Conservation (phyloP, 257 asterid species). For the Solanum neorickii region DNA sequence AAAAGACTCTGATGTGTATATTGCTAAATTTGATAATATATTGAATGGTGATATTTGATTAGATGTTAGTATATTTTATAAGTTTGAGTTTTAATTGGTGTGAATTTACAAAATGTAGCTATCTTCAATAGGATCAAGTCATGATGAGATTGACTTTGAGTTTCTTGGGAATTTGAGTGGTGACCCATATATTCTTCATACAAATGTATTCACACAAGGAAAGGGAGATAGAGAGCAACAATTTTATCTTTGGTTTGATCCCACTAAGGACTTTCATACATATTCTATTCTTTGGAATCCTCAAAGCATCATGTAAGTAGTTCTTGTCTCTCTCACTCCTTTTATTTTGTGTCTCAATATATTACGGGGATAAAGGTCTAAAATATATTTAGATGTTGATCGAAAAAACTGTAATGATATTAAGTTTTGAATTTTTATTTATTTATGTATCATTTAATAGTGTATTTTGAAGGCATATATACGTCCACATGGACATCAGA, state of each 20-base stretch:
- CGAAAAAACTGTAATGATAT: accelerated
- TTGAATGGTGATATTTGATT: background rate
- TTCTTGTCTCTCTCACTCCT: background rate
- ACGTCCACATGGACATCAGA: too few relatives aligned
- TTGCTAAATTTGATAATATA: background rate
- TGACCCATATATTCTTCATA: background rate
- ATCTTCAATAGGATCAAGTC: background rate
- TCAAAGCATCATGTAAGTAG: background rate
- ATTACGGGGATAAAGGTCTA: too few relatives aligned
- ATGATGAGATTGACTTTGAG: background rate
- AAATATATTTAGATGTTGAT: too few relatives aligned
- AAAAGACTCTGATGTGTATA: background rate
- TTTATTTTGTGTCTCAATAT: too few relatives aligned
- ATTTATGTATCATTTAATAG: too few relatives aligned
- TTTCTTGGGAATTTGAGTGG: background rate
- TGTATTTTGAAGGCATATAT: too few relatives aligned
- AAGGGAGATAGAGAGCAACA: background rate
- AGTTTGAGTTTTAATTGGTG: background rate
- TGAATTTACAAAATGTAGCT: background rate
- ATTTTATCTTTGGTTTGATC: background rate
- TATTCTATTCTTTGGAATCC: background rate
- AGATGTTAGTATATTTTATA: background rate
- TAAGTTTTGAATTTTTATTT: too few relatives aligned
- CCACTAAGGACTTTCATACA: background rate
- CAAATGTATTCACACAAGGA: background rate